Conservation (phyloP, 108 stramenopile species). For the Cyclotella kingstonii region DNA sequence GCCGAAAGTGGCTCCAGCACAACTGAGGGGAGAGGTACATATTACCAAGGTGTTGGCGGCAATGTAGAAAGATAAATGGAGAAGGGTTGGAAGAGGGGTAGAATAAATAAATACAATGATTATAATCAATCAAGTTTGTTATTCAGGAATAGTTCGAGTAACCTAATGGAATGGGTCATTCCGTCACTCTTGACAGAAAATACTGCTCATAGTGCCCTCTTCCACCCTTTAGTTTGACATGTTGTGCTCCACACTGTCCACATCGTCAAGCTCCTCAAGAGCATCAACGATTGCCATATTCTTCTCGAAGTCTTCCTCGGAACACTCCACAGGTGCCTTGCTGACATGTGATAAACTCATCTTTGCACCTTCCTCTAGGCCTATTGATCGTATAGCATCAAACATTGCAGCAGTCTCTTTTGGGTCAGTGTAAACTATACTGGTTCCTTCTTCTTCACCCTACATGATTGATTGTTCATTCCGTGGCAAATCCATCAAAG, state of each 20-base stretch:
- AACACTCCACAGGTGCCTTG: conserved; percentile 86
- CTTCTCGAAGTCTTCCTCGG: conserved; percentile 91
- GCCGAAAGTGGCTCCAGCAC: conserved; percentile 72
- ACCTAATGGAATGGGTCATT: not conserved
- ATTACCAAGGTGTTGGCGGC: conserved; percentile 65
- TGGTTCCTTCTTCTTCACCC: conserved; percentile 70
- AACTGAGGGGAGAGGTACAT: conserved; percentile 59
- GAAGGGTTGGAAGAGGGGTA: not conserved
- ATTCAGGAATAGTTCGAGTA: no score
- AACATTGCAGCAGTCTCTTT: conserved; percentile 70
- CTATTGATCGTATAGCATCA: conserved; percentile 64
- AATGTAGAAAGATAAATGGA: conserved; percentile 37
- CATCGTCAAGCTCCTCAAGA: conserved; percentile 93
- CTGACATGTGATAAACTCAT: conserved; percentile 71
- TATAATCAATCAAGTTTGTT: no score
- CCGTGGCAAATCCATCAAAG: no score
- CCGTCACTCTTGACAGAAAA: no score
- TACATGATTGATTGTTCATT: no score
- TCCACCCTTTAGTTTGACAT: conserved; percentile 72
- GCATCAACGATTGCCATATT: conserved; percentile 94
- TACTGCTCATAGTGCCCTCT: no score
- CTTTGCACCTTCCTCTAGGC: conserved; percentile 53
- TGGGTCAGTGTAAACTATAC: conserved; percentile 77
- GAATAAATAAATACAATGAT: no score
- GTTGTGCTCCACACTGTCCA: conserved; percentile 96